Evolutionary conservation across 225 moss, liverwort and hornwort genomes (phyloP), one percentile per base, ranked within the genome.

Genomic region (Pleurozium schreberi): DNA sequence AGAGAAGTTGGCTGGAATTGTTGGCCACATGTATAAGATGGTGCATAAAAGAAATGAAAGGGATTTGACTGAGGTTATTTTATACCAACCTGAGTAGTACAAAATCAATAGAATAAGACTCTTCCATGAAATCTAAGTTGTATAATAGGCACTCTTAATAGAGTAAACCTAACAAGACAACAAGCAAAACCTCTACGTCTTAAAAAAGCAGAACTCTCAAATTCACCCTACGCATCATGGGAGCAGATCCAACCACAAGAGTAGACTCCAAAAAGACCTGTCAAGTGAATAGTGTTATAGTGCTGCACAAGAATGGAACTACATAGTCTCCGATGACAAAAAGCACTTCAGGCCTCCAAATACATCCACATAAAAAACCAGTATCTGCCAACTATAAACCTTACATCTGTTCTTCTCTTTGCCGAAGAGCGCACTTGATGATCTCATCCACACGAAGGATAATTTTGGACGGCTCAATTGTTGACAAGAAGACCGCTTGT

Each of bases 371-470:
- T 47, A 49, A 84, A 80, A 62, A 85, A 57, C 28, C n/a, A 60
- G 40, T 20, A n/a, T 38, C 81, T 36, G n/a, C 59, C 38, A 43
- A 53, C 64, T 21, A 14, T 2, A 28, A 38, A 13, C n/a, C 73
- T 93, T 94, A 97, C 97, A 98, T 98, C 74, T 96, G 93, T 84
- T 98, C 99, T 90, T 99, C 99, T 90, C 99, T 93, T 93, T 97
- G 97, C 88, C 97, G 89, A 49, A 97, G 99, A 85, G 99, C 97
- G 92, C 97, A 99, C 90, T 96, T 97, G 53, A 99, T 97, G 49
- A 99, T 99, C 95, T 99, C 99, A 70, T 99, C 99, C 83, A 99
- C 99, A n/a, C 96, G 96, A 38, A 99, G 91, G 42, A 99, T 99
- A 97, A 99, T 99, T 89, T 99, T 96, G 60, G 99, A 90, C 18